Conservation (phyloP, 169 alveolate genomes). For the Theileria annulata region DNA sequence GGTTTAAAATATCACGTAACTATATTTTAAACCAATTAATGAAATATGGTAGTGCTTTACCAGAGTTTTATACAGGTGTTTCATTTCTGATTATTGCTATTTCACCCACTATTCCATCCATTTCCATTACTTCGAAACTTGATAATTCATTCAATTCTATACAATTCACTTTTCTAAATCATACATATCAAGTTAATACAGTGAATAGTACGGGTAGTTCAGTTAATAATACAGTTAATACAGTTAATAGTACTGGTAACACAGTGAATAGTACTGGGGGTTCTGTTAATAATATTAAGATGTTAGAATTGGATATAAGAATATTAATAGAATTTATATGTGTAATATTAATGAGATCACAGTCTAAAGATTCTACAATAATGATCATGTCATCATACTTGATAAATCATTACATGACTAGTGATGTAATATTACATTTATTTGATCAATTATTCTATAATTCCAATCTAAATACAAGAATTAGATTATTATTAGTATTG, state of each 20-base stretch:
- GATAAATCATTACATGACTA: neutral
- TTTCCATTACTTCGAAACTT: neutral
- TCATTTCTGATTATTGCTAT: constrained; percentile 43
- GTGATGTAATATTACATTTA: neutral
- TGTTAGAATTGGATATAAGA: neutral
- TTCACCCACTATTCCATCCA: constrained; percentile 18
- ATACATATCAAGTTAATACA: neutral
- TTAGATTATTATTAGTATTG: neutral
- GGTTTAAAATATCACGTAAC: constrained; percentile 51
- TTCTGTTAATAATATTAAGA: neutral
- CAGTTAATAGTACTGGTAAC: neutral
- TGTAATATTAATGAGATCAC: neutral
- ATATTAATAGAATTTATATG: neutral
- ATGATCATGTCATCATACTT: neutral
- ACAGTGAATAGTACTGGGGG: neutral
- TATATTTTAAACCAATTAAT: constrained; percentile 57
- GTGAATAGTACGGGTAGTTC: neutral
- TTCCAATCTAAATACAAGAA: neutral
- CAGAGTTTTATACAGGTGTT: constrained; percentile 45
- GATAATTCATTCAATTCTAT: neutral
- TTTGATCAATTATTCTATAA: neutral
- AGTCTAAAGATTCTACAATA: neutral
- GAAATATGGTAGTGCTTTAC: constrained; percentile 25
- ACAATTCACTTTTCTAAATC: neutral
- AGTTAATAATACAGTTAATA: no score